Evolutionary conservation across 352 stramenopile species (phyloP).

Genomic region (Aphanomyces stellatus): DNA sequence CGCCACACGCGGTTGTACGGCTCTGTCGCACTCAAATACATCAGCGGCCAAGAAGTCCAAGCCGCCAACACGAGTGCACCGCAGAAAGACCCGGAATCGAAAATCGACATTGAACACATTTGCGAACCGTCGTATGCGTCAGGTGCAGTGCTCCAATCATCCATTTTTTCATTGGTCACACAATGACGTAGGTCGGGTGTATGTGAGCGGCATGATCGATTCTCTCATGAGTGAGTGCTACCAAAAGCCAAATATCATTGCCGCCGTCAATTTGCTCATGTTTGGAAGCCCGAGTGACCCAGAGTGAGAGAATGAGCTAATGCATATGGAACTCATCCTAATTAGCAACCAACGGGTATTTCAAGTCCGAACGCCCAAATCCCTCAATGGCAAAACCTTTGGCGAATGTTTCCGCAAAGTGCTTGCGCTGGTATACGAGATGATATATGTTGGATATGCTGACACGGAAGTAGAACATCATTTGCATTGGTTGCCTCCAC

Average conservation of each 20-base stretch:
- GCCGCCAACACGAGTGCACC: conserved; percentile 30
- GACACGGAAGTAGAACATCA: conserved; percentile 11
- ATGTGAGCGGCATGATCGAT: conserved; percentile 67
- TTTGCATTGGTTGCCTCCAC: conserved; percentile 20
- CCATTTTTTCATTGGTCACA: not conserved
- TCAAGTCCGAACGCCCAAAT: conserved; percentile 46
- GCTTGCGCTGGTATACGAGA: conserved; percentile 41
- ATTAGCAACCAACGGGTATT: conserved; percentile 54
- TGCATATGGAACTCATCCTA: not conserved
- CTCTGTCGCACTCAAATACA: conserved; percentile 4
- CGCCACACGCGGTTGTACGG: conserved; percentile 8
- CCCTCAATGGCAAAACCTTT: conserved; percentile 45
- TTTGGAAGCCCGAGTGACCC: conserved; percentile 49
- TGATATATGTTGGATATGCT: not conserved
- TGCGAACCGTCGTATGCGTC: conserved; percentile 22
- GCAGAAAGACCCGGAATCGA: conserved; percentile 16
- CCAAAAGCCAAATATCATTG: conserved; percentile 65
- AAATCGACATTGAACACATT: conserved; percentile 21
- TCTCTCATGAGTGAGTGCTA: conserved; percentile 75
- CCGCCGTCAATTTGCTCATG: conserved; percentile 58
- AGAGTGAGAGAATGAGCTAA: conserved; percentile 21
- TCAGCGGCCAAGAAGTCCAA: conserved; percentile 37
- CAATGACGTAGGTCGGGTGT: conserved; percentile 39
- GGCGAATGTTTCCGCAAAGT: conserved; percentile 60
- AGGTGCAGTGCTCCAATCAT: conserved; percentile 57